Evolutionary conservation across 768 basidiomycete species (phyloP), one percentile per base, ranked within the genome.

Genomic region (Lactarius hatsudake): DNA sequence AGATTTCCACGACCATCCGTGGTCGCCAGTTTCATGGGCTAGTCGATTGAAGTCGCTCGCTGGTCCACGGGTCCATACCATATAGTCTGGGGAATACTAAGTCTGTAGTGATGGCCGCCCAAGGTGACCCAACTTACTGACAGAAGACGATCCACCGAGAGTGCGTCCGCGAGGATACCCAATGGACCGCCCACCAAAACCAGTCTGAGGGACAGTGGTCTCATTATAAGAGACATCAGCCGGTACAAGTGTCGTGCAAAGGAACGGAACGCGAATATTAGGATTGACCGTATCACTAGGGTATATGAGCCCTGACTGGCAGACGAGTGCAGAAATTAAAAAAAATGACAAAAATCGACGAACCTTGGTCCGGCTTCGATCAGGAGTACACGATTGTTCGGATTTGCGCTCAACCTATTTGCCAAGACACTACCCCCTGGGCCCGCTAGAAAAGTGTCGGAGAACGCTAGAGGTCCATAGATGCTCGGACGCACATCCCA

Each of bases 1-100:
- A n/a, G n/a, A 34, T 1, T 72, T 51, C 71, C 71, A 73, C 40
- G 72, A 71, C 71, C 71, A 73, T n/a, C 66, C 65, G 18, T 5
- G 15, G 42, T 73, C 71, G 3, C 64, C 61, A 20, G 69, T 62
- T 5, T 68, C 65, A 6, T 32, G 36, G 4, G 72, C 71, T 17
- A 40, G 70, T 15, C 72, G 72, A 56, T 73, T 57, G 36, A 51
- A 73, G 40, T 73, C 72, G 30, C 67, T 65, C 23, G 42, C 28
- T 3, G 72, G 66, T 5, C 72, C 72, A 30, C 69, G 65, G 7
- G 65, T 70, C 42, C 63, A 72, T 8, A 63, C 32, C 59, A 58
- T 38, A 20, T 23, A 65, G 40, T 68, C 64, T 71, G 20, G 4
- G 42, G 38, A 18, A 23, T 43, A 26, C 18, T 34, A 9, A 54